These are phyloP conservation scores for Candida taoyuanica DNA, from an alignment of 805 yeast genomes.

Conservation along the genomic window DNA sequence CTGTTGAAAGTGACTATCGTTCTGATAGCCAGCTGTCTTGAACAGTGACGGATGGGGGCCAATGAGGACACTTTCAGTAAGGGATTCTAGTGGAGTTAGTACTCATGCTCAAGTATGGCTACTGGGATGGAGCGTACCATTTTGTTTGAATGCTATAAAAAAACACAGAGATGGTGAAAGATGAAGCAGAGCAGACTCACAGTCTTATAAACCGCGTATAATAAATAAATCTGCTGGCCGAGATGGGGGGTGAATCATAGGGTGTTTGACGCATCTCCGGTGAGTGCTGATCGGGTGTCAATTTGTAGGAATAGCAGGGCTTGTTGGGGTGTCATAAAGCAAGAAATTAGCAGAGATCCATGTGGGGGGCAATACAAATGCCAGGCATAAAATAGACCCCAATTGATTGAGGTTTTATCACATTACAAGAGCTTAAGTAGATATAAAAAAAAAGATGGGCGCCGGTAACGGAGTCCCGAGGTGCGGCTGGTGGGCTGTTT, in stretches of 20 bases:
- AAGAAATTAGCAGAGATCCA: no score
- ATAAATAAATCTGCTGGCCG: neutral
- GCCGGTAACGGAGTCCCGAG: neutral
- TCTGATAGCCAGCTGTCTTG: neutral
- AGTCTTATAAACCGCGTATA: no score
- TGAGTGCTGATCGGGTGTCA: no score
- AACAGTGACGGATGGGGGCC: slow-evolving; percentile 3
- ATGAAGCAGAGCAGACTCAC: no score
- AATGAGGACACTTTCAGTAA: neutral
- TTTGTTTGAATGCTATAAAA: neutral
- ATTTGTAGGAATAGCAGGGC: no score
- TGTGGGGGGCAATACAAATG: no score
- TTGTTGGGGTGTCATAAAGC: no score
- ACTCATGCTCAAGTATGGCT: no score
- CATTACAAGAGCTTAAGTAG: no score
- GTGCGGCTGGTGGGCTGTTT: neutral
- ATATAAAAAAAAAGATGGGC: neutral
- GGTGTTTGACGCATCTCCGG: neutral
- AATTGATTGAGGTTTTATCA: no score
- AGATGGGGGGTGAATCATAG: neutral
- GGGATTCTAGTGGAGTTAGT: neutral
- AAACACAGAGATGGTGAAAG: no score
- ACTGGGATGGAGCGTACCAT: neutral
- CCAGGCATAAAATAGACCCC: no score
- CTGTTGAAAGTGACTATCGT: slow-evolving; percentile 18